These are phyloP conservation scores for Saccharomycopsis phalli DNA, from an alignment of 1,139 yeast genomes.

Conservation along the genomic window DNA sequence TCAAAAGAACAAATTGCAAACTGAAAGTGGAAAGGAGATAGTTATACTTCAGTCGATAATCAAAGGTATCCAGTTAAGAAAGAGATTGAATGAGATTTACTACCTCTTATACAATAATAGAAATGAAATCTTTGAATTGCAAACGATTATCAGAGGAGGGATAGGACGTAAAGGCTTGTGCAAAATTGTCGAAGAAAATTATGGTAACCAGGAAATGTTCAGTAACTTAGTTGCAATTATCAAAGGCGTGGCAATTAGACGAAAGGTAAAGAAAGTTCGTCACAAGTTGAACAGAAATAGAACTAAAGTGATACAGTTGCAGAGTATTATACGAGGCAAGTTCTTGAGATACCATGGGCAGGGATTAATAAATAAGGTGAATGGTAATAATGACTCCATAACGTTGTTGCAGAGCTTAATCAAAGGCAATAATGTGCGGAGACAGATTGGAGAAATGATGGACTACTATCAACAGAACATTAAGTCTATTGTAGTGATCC, in stretches of 20 bases:
- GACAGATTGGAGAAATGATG: conserved; percentile 30
- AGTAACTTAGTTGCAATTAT: conserved; percentile 36
- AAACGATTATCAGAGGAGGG: conserved; percentile 45
- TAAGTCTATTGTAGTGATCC: conserved; percentile 57
- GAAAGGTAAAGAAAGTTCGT: conserved; percentile 25
- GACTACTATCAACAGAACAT: conserved; percentile 48
- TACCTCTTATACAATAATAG: conserved; percentile 9
- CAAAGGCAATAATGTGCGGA: conserved; percentile 29
- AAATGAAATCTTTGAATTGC: conserved; percentile 29
- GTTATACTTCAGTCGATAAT: conserved; percentile 33
- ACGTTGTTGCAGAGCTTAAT: conserved; percentile 31
- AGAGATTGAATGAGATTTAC: conserved; percentile 11
- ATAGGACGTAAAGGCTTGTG: conserved; percentile 33
- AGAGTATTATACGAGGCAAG: conserved; percentile 38
- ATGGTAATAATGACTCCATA: conserved; percentile 29
- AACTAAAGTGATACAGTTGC: conserved; percentile 27
- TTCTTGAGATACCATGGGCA: conserved; percentile 43
- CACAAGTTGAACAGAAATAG: conserved; percentile 26
- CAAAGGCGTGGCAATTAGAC: conserved; percentile 38
- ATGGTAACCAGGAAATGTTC: conserved; percentile 32
- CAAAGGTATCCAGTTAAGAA: conserved; percentile 26
- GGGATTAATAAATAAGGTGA: conserved; percentile 41
- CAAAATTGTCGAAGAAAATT: conserved; percentile 30
- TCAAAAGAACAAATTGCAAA: conserved; percentile 8
- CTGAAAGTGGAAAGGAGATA: conserved; percentile 23